Percentiles rank a stretch among this genome's conserved stretches.
phyloP scores from a whole-genome alignment of 2,329 filamentous ascomycete species.

The Fusarium subglutinans region DNA sequence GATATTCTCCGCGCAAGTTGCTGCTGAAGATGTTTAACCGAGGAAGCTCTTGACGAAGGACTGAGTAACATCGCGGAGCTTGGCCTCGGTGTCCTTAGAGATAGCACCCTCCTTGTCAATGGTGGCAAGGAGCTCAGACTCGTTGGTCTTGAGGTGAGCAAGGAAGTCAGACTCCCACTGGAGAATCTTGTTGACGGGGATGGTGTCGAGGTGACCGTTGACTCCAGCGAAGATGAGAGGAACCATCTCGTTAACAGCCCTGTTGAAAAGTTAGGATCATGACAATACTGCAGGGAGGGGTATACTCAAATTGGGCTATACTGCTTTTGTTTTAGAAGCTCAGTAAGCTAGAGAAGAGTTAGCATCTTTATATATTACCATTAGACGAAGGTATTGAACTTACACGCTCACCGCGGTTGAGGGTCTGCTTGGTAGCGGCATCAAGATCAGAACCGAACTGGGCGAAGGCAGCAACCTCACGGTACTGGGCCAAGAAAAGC shows the following conservation, averaged over 20 bases:
- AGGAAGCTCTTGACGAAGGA: constrained; percentile 95
- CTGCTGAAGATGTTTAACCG: constrained; percentile 56
- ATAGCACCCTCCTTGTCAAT: constrained; percentile 97
- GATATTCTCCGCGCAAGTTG: constrained; percentile 46
- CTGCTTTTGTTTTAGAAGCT: constrained; percentile 71
- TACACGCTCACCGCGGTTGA: constrained; percentile 97
- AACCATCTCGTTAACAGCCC: constrained; percentile 98
- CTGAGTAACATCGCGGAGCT: constrained; percentile 78
- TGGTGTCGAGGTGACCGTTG: constrained; percentile 89
- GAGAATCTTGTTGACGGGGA: constrained; percentile 92
- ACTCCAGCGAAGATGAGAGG: constrained; percentile 99
- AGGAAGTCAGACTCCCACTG: constrained; percentile 96
- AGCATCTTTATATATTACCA: neutral
- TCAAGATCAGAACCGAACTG: constrained; percentile 99
- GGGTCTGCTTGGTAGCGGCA: constrained; percentile 98
- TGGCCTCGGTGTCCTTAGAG: constrained; percentile 91
- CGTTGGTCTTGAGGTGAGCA: constrained; percentile 88
- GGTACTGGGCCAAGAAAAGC: constrained; percentile 99
- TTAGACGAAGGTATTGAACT: constrained; percentile 49
- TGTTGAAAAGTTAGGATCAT: neutral
- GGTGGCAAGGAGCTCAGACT: constrained; percentile 81
- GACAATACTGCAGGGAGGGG: too few species aligned
- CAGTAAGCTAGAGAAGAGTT: constrained; percentile 71
- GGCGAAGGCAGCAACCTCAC: constrained; percentile 99
- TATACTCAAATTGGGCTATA: too few species aligned